Evolutionary conservation across 1,284 basidiomycete genomes (phyloP).

Genomic region (Cryptococcus jaspeensis): DNA sequence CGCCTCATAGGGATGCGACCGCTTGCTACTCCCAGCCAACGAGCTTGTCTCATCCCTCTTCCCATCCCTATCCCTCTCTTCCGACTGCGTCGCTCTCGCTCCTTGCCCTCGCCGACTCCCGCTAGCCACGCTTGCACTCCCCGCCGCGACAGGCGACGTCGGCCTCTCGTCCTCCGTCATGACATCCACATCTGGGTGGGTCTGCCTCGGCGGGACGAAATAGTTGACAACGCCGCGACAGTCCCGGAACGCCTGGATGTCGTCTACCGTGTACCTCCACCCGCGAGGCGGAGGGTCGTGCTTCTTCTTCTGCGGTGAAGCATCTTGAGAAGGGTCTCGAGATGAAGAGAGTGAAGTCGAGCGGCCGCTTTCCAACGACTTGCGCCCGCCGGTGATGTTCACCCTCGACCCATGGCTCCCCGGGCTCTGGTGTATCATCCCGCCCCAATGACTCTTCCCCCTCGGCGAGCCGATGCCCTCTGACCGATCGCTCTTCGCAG

Average conservation of each 20-base stretch:
- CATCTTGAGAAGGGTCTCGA: neutral
- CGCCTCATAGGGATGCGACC: neutral
- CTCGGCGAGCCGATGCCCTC: slow-evolving; percentile 2
- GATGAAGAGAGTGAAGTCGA: slow-evolving; percentile 4
- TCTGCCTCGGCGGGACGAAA: slow-evolving; percentile 38
- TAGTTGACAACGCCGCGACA: slow-evolving; percentile 40
- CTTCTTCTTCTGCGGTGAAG: neutral
- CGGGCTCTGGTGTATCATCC: slow-evolving; percentile 9
- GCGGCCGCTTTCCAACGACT: slow-evolving; percentile 12
- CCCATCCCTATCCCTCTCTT: neutral
- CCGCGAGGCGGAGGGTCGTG: slow-evolving; percentile 6
- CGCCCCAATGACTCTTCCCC: slow-evolving; percentile 3
- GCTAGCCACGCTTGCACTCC: neutral
- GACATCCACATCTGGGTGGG: slow-evolving; percentile 8
- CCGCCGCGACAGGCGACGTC: neutral
- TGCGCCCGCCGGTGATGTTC: neutral
- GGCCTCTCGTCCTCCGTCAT: slow-evolving; percentile 7
- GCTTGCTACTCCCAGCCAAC: slow-evolving; percentile 17
- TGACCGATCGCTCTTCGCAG: slow-evolving; percentile 7
- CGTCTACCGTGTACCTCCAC: slow-evolving; percentile 42
- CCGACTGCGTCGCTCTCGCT: neutral
- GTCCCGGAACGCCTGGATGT: slow-evolving; percentile 35
- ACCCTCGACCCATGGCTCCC: slow-evolving; percentile 8
- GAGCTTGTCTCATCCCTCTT: slow-evolving; percentile 16
- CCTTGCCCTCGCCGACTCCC: neutral